Conservation (phyloP, 768 basidiomycete species). For the Cubamyces lactineus region DNA sequence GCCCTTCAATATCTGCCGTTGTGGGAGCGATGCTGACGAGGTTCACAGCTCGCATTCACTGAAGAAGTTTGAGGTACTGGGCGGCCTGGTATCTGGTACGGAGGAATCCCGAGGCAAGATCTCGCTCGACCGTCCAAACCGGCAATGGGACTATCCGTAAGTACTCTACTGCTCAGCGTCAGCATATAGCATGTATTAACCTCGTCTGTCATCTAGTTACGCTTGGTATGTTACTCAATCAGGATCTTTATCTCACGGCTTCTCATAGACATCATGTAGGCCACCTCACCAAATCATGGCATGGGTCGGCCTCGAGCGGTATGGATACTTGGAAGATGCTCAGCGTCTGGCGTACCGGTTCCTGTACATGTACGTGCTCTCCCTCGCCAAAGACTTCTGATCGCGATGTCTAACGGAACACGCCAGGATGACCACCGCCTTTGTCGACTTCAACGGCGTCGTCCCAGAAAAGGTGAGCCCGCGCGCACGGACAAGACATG, state of each 20-base stretch:
- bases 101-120: conserved; percentile 96
- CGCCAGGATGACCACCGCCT: conserved; percentile 86
- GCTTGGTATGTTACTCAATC: conserved; percentile 55
- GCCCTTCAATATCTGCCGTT: not conserved
- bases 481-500: not conserved
- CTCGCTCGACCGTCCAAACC: conserved; percentile 93
- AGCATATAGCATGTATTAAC: conserved; percentile 18
- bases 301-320: conserved; percentile 96
- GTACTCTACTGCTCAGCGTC: conserved; percentile 37
- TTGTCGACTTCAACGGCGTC: conserved; percentile 97
- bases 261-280: conserved; percentile 45
- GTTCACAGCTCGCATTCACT: conserved; percentile 72
- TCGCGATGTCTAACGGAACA: not conserved
- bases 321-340: conserved; percentile 92
- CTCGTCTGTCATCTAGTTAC: conserved; percentile 47
- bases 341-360: conserved; percentile 93
- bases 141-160: conserved; percentile 98
- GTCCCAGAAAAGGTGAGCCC: conserved; percentile 94
- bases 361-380: conserved; percentile 82
- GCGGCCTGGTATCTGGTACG: conserved; percentile 94
- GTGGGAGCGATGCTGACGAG: conserved; percentile 16
- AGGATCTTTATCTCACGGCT: not conserved
- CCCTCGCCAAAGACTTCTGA: not conserved
- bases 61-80: conserved; percentile 95
- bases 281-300: conserved; percentile 99